Percentiles rank a stretch among this genome's conserved stretches.
These are phyloP conservation scores for Yarrowia sp. DNA, from an alignment of 805 yeast species.

Conservation along the genomic window DNA sequence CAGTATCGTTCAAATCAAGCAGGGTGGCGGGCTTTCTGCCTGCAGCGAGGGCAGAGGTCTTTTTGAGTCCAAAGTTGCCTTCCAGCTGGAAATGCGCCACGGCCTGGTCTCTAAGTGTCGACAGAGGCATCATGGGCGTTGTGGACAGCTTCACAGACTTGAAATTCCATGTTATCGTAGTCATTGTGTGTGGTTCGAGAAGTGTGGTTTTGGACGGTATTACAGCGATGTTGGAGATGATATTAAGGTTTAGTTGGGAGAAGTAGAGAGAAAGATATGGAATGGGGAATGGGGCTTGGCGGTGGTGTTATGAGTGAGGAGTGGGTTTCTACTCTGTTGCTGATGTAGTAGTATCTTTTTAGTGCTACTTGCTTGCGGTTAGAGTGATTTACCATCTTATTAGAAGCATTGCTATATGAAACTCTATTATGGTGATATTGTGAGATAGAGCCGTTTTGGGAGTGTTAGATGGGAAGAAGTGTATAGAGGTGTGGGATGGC, in stretches of 20 bases:
- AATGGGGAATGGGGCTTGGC: background rate
- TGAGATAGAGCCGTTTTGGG: background rate
- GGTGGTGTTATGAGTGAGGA: background rate
- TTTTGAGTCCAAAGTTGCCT: conserved; percentile 15
- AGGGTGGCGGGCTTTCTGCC: conserved; percentile 27
- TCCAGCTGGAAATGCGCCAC: conserved; percentile 14
- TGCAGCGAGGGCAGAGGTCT: conserved; percentile 18
- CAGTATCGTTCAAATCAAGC: conserved; percentile 30
- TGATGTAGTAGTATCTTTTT: too few relatives aligned
- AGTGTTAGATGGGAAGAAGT: too few relatives aligned
- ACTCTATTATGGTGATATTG: background rate
- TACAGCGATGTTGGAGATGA: background rate
- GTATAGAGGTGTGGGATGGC: too few relatives aligned
- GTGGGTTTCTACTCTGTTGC: too few relatives aligned
- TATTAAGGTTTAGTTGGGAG: background rate
- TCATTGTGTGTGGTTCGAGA: background rate
- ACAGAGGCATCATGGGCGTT: conserved; percentile 5
- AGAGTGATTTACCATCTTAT: too few relatives aligned
- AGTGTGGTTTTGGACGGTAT: background rate
- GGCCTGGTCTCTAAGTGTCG: background rate
- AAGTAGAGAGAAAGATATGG: background rate
- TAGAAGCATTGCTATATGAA: background rate
- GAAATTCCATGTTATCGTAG: conserved; percentile 22
- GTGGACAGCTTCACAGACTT: conserved; percentile 5
- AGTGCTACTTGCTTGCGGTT: too few relatives aligned